Percentiles rank a stretch among this genome's conserved stretches.
Conservation (phyloP, 139 green algal species). For the Dunaliella sp. region DNA sequence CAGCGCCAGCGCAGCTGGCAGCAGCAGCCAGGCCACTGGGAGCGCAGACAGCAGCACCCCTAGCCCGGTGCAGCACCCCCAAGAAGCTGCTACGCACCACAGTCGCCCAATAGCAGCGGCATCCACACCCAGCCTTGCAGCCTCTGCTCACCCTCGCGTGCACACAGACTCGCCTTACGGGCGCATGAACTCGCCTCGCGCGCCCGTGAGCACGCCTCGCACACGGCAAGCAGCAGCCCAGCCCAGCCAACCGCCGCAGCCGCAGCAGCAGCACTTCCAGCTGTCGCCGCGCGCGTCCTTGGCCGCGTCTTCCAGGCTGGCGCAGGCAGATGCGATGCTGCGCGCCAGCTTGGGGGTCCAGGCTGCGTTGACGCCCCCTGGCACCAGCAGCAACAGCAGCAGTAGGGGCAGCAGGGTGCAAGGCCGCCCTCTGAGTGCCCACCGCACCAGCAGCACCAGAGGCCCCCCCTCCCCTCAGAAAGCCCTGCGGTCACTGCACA, state of each 20-base stretch:
- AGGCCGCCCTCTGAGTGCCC: too few species aligned
- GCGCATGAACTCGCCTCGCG: too few species aligned
- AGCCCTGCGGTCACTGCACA: too few species aligned
- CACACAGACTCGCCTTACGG: background rate
- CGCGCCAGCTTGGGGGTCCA: background rate
- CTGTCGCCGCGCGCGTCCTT: background rate
- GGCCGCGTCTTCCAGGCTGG: background rate
- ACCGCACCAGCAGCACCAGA: too few species aligned
- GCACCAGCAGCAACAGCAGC: slow-evolving; percentile 1
- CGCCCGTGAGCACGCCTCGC: too few species aligned
- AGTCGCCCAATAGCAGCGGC: background rate
- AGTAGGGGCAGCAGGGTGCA: background rate
- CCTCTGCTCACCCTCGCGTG: background rate
- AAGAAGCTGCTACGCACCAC: background rate
- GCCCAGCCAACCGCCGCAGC: background rate
- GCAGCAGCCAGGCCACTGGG: background rate
- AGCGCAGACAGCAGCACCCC: background rate
- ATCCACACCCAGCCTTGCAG: background rate
- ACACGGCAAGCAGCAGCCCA: background rate
- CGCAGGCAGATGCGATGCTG: background rate
- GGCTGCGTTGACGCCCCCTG: background rate
- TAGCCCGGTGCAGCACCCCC: too few species aligned
- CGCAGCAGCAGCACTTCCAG: background rate
- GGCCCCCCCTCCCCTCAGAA: too few species aligned
- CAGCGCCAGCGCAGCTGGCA: background rate